Evolutionary conservation across 129 eudicot species (phyloP).

Genomic region (Helianthus annuus): DNA sequence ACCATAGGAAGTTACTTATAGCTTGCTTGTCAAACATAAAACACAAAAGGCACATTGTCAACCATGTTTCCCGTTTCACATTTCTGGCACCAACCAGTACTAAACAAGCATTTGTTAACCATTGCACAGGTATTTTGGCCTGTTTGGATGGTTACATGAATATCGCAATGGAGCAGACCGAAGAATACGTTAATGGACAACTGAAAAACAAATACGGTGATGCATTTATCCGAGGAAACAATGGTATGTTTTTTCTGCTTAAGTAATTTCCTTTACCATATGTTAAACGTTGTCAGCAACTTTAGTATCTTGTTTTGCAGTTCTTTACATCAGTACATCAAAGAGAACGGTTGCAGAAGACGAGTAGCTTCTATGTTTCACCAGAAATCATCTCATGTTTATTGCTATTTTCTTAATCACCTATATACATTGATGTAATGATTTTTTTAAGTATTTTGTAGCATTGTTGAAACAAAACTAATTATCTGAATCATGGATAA

Average conservation of each 20-base stretch:
- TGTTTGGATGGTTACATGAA: constrained; percentile 98
- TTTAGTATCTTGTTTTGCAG: constrained; percentile 44
- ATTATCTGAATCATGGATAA: too few species aligned
- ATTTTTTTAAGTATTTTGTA: too few species aligned
- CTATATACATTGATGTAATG: too few species aligned
- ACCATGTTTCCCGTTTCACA: not conserved
- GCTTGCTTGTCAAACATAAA: not conserved
- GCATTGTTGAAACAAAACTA: too few species aligned
- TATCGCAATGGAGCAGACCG: constrained; percentile 99
- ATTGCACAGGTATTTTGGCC: constrained; percentile 76
- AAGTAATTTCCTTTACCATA: not conserved
- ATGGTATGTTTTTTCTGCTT: constrained; percentile 44
- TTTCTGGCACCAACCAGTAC: not conserved
- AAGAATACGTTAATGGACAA: constrained; percentile 96
- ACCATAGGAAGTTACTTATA: not conserved
- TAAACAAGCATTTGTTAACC: not conserved
- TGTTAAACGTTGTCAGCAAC: too few species aligned
- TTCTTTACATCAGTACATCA: constrained; percentile 97
- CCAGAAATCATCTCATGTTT: not conserved
- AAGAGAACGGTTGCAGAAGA: constrained; percentile 89
- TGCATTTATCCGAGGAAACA: constrained; percentile 96
- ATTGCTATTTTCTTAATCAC: not conserved
- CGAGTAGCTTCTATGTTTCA: constrained; percentile 30
- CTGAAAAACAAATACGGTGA: constrained; percentile 95
- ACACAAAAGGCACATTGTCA: constrained; percentile 3